Evolutionary conservation across 345 rosid species (phyloP).

Genomic region (Salix caprea): DNA sequence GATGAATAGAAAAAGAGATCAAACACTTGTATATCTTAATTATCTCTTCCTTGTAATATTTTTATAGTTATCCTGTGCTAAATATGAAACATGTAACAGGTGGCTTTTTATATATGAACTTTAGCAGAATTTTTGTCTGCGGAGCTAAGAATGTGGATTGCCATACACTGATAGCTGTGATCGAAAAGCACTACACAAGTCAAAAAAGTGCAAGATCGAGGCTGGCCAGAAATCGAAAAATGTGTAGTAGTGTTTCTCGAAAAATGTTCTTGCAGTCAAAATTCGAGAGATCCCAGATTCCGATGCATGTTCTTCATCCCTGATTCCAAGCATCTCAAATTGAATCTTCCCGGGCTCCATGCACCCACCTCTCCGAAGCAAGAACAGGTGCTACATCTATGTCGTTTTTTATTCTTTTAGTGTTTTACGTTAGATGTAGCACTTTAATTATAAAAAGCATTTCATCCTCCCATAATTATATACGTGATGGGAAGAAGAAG

Average conservation of each 20-base stretch:
- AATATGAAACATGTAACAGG: background rate
- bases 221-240: background rate
- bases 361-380: background rate
- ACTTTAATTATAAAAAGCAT: no score
- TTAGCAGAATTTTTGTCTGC: background rate
- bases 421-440: no score
- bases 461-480: no score
- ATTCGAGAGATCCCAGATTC: constrained; percentile 30
- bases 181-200: background rate
- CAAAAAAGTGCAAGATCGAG: background rate
- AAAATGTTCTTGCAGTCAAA: constrained; percentile 5
- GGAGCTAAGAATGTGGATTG: background rate
- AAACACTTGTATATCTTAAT: no score
- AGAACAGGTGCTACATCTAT: background rate
- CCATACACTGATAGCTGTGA: background rate
- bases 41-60: no score
- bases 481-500: no score
- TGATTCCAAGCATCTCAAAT: constrained; percentile 20
- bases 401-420: no score
- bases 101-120: background rate
- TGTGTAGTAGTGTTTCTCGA: constrained; percentile 15
- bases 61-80: background rate
- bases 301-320: constrained; percentile 8
- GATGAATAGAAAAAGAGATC: no score
- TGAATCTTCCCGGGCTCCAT: constrained; percentile 27